Conservation (phyloP, 495 filamentous ascomycete species). For the Penicillium cinerascens region DNA sequence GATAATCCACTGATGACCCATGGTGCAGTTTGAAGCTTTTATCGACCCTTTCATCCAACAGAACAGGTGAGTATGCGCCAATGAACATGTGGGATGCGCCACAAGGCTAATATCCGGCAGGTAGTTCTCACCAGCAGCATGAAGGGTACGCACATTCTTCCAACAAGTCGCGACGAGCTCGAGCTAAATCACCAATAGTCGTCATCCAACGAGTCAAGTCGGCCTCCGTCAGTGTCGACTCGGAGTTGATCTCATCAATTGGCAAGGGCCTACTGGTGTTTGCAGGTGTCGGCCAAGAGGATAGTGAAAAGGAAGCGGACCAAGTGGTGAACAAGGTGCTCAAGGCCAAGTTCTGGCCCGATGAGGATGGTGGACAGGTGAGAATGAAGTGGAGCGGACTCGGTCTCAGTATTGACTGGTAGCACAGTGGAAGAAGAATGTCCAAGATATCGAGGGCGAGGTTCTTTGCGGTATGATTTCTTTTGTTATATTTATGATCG, state of each 20-base stretch:
- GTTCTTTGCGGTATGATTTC: constrained; percentile 74
- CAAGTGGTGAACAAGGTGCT: constrained; percentile 78
- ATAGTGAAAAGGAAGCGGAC: constrained; percentile 85
- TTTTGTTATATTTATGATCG: neutral
- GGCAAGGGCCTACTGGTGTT: constrained; percentile 87
- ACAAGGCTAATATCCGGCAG: constrained; percentile 1
- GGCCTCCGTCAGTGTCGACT: constrained; percentile 97
- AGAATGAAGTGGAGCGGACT: neutral
- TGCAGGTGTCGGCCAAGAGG: constrained; percentile 84
- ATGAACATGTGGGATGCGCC: constrained; percentile 1
- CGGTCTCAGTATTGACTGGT: constrained; percentile 9
- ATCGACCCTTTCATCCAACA: neutral
- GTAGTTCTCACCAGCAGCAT: constrained; percentile 22
- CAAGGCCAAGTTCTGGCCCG: constrained; percentile 87
- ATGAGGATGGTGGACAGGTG: constrained; percentile 43
- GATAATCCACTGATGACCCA: neutral
- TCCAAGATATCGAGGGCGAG: constrained; percentile 84
- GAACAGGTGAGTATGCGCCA: neutral
- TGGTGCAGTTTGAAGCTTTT: neutral
- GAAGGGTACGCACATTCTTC: constrained; percentile 41
- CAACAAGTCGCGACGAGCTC: neutral
- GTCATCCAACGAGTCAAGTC: constrained; percentile 94
- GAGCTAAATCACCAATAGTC: constrained; percentile 47
- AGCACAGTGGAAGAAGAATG: constrained; percentile 77
- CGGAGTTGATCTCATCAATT: constrained; percentile 82